phyloP scores from a whole-genome alignment of 129 eudicot genomes.

The Helichrysum umbraculigerum region DNA sequence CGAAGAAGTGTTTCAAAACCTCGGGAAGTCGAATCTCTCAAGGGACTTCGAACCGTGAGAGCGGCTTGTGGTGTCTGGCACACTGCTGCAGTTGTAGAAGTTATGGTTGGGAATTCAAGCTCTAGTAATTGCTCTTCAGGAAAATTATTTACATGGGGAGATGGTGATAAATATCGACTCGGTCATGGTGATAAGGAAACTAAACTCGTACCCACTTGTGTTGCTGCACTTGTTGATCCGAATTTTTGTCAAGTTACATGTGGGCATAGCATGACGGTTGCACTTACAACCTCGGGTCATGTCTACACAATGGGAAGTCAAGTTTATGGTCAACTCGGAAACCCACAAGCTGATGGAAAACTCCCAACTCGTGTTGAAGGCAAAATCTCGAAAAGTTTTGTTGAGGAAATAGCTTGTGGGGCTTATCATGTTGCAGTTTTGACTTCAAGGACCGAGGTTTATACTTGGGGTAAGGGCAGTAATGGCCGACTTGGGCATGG shows the following conservation, averaged over 20 bases:
- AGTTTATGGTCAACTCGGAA: conserved; percentile 94
- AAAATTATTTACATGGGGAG: conserved; percentile 96
- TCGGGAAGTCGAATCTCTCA: conserved; percentile 91
- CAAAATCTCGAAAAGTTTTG: conserved; percentile 67
- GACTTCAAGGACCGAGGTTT: conserved; percentile 96
- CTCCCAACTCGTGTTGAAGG: conserved; percentile 84
- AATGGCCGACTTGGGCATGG: conserved; percentile 98
- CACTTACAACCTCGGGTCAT: conserved; percentile 89
- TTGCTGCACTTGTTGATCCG: conserved; percentile 95
- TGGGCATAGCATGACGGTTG: conserved; percentile 94
- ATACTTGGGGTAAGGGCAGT: conserved; percentile 97
- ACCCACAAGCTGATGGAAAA: conserved; percentile 86
- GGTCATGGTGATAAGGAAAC: conserved; percentile 96
- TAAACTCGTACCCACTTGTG: conserved; percentile 96
- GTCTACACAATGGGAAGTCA: conserved; percentile 97
- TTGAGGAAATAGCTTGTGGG: conserved; percentile 98
- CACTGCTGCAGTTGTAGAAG: conserved; percentile 96
- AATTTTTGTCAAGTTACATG: conserved; percentile 94
- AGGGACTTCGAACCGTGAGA: conserved; percentile 86
- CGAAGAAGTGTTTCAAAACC: conserved; percentile 70
- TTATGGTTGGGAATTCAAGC: conserved; percentile 90
- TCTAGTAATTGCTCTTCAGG: conserved; percentile 94
- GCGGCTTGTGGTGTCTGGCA: conserved; percentile 99
- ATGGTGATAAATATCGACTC: conserved; percentile 89
- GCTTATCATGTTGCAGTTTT: conserved; percentile 92